These are phyloP conservation scores for Corchorus olitorius DNA, from an alignment of 345 rosid genomes.

Conservation along the genomic window DNA sequence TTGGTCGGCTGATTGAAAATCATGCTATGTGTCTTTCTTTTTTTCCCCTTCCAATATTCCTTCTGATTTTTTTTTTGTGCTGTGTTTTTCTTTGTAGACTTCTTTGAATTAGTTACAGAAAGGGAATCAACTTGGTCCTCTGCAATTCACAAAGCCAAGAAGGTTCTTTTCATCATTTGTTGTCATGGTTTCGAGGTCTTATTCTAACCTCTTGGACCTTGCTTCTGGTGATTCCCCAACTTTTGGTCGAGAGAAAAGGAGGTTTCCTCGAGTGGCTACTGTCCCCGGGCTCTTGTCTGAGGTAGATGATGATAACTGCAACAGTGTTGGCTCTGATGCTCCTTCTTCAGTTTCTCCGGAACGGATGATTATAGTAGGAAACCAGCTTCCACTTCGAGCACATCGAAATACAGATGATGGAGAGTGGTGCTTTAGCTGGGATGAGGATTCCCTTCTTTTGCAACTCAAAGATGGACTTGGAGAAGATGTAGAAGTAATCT, in stretches of 20 bases:
- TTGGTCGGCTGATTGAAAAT: not conserved
- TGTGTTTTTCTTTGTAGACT: slow-evolving; percentile 18
- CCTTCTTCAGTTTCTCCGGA: slow-evolving; percentile 81
- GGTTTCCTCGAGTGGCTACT: slow-evolving; percentile 92
- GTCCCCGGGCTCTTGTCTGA: slow-evolving; percentile 81
- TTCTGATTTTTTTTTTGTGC: slow-evolving; percentile 10
- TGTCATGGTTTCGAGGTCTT: slow-evolving; percentile 84
- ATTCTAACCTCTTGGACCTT: slow-evolving; percentile 92
- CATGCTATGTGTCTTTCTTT: not conserved
- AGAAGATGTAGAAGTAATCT: slow-evolving; percentile 85
- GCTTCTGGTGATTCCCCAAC: slow-evolving; percentile 64
- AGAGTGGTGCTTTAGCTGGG: slow-evolving; percentile 78
- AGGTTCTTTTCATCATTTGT: slow-evolving; percentile 16
- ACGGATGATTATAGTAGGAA: slow-evolving; percentile 85
- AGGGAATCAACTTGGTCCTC: slow-evolving; percentile 8
- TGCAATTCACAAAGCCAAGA: slow-evolving; percentile 15
- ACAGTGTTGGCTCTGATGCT: slow-evolving; percentile 79
- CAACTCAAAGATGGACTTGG: slow-evolving; percentile 94
- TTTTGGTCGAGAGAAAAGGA: slow-evolving; percentile 66
- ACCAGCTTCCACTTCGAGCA: slow-evolving; percentile 85
- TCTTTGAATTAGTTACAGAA: slow-evolving; percentile 16
- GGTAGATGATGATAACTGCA: slow-evolving; percentile 73
- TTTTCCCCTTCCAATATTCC: not conserved
- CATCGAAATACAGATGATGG: slow-evolving; percentile 50
- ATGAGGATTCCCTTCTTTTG: slow-evolving; percentile 87